A percentile compares a stretch with the other conserved stretches of the same genome.
These are phyloP conservation scores for Ophiognomonia clavigignenti-juglandacearum DNA, from an alignment of 2,329 filamentous ascomycete genomes.

Conservation along the genomic window DNA sequence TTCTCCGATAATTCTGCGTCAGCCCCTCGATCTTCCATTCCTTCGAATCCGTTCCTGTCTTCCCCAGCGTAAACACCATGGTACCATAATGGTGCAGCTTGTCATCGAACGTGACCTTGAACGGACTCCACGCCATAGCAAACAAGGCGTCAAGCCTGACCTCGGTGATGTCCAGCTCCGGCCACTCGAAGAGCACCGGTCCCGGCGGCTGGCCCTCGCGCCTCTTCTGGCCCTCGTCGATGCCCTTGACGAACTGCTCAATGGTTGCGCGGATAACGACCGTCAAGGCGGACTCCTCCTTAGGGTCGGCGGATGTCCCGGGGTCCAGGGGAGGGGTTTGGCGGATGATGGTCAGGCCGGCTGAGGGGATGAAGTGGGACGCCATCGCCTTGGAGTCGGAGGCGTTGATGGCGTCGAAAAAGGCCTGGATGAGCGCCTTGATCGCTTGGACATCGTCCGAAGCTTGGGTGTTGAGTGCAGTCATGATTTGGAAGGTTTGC, in stretches of 20 bases:
- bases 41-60: not conserved
- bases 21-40: constrained; percentile 10
- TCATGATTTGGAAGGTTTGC: too few relatives aligned
- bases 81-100: constrained; percentile 14
- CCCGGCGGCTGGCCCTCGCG: constrained; percentile 5
- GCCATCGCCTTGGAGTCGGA: constrained; percentile 9
- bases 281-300: constrained; percentile 1
- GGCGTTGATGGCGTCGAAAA: constrained; percentile 14
- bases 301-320: not conserved
- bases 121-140: constrained; percentile 11
- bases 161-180: constrained; percentile 8
- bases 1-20: constrained; percentile 14
- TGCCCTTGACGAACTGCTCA: constrained; percentile 11
- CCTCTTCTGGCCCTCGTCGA: constrained; percentile 9
- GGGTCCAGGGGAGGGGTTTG: constrained; percentile 10
- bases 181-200: constrained; percentile 8
- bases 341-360: constrained; percentile 12
- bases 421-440: constrained; percentile 14
- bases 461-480: constrained; percentile 2
- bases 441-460: constrained; percentile 7
- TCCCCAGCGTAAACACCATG: constrained; percentile 12
- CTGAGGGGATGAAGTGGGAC: constrained; percentile 8
- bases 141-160: constrained; percentile 11
- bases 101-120: constrained; percentile 10
- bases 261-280: constrained; percentile 10